Evolutionary conservation across 768 basidiomycete genomes (phyloP), one percentile per base, ranked within the genome.

Genomic region (Fomitopsis pulvina): DNA sequence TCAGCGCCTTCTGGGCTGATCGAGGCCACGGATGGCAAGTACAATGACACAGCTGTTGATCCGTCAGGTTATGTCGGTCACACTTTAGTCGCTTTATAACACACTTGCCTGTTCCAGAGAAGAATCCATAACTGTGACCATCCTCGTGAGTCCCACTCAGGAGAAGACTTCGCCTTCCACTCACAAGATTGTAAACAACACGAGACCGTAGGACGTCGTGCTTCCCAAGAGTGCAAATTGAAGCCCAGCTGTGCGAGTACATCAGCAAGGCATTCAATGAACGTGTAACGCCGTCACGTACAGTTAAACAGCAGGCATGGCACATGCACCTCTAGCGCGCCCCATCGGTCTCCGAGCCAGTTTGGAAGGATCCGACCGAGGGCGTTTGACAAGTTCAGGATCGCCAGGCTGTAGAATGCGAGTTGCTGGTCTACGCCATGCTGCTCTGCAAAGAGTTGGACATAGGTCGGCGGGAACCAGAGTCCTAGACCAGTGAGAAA

Each of bases 311-410:
- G 4, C 7, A 45, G 24, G 21, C 44, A 45, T 9, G 14, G 14
- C 12, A 45, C 24, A 18, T 45, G 30, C 16, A 45, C 29, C 7
- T 45, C 44, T 12, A 45, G 28, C 4, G 44, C 8, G 18, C 44
- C 28, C 44, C 44, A 45, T 20, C 44, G 26, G 21, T 45, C 44
- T 5, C 44, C 44, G 26, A 45, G 21, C 44, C 44, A 45, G 29
- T 45, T 45, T 5, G 44, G 44, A 5, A 45, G 28, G 14, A 45
- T 45, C 9, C 44, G 44, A n/a, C 44, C 44, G 21, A 45, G n/a
- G 9, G n/a, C 24, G 44, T 32, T 45, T 10, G 44, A 27, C 24
- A 45, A 12, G 21, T 45, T 45, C 44, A 45, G n/a, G 26, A 45
- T 24, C 4, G 44, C 44, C 16, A 45, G 24, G 8, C 27, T 20